Percentiles rank a stretch among this genome's conserved stretches.
Conservation (phyloP, 345 rosid species). For the Combretum micranthum region DNA sequence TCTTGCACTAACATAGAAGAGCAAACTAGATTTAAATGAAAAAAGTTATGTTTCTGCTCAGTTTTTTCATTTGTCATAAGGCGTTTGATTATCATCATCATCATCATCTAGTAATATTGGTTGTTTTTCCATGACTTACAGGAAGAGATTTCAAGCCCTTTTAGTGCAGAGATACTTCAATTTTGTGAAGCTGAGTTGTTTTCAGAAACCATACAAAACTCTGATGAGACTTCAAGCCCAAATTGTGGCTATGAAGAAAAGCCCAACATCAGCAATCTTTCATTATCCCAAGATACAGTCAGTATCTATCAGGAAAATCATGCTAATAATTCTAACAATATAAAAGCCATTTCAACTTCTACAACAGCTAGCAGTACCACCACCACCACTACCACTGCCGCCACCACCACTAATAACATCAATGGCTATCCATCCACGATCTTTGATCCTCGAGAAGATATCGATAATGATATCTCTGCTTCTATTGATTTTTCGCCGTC, state of each 20-base stretch:
- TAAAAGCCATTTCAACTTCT: constrained; percentile 25
- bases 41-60: not conserved
- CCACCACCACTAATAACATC: constrained; percentile 9
- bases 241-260: constrained; percentile 54
- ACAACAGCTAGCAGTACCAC: constrained; percentile 14
- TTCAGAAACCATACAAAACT: constrained; percentile 59
- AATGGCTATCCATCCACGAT: constrained; percentile 34
- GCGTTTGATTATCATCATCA: not conserved
- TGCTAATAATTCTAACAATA: constrained; percentile 13
- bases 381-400: constrained; percentile 15
- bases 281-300: constrained; percentile 24
- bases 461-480: constrained; percentile 69
- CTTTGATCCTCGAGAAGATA: constrained; percentile 60
- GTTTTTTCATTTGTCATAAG: constrained; percentile 3
- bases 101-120: not conserved
- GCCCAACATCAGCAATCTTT: constrained; percentile 26
- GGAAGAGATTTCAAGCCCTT: constrained; percentile 78
- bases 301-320: constrained; percentile 26
- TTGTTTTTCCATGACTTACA: constrained; percentile 17
- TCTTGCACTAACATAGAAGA: no score
- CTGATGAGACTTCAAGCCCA: constrained; percentile 56
- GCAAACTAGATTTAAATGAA: no score
- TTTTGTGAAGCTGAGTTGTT: constrained; percentile 55
- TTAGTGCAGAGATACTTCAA: constrained; percentile 57
- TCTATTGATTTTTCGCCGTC: constrained; percentile 78